Base-by-base conservation (phyloP, 2,329 filamentous ascomycete species). In the Pseudogymnoascus sp. region DNA sequence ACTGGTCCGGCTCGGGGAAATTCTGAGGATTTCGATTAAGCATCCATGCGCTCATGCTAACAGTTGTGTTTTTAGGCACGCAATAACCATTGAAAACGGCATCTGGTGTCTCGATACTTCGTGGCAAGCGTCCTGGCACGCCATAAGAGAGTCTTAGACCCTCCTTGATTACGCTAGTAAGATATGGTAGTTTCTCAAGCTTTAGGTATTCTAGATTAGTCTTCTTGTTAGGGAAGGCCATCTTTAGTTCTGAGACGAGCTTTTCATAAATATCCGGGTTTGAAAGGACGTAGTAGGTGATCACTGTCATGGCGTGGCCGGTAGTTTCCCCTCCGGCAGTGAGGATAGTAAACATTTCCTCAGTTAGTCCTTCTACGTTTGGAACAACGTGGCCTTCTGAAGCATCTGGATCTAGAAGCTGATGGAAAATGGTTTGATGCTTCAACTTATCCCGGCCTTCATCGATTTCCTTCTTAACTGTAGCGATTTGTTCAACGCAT, bases 181-280 rank as follows among this genome's bases (percentile, higher is more conserved):
- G 61, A 61, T 73, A 76, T 5, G 74, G 73, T 14, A 77, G 64
- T 62, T 71, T 74, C 62, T 76, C 75, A 22, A 77, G 66, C 1
- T 66, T 64, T 10, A 33, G 31, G 31, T 33, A 33, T 33, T 33
- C 6, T 33, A 33, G 31, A 33, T 33, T 33, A 3, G 64, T 43
- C 61, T 72, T 68, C 2, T 69, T 65, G n/a, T 65, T 11, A 4
- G 73, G 71, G 63, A 75, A 74, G 2, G 66, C 69, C 2, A 67
- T 62, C 19, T 65, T 62, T 43, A 78, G 62, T 63, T 77, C 75
- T 2, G 65, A 65, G 6, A 40, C 67, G 14, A 73, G 63, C 14
- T 61, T 67, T 12, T 46, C 11, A 40, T 71, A 72, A 1, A 74
- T 73, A 1, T 66, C 59, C 7, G 66, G 69, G 59, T 74, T 70